Conservation (phyloP, 164 flowering plant species). For the Brasenia schreberi region DNA sequence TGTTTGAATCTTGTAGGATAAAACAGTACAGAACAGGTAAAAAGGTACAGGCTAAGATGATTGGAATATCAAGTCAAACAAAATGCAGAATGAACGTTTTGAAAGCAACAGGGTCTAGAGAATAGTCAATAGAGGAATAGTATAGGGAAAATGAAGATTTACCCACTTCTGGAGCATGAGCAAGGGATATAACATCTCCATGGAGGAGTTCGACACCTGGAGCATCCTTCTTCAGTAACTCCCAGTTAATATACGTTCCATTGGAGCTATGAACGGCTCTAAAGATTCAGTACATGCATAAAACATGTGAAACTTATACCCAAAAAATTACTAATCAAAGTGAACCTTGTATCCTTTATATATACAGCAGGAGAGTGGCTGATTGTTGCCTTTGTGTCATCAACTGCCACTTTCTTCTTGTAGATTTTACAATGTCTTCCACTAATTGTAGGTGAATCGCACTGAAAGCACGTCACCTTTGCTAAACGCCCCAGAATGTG, state of each 20-base stretch:
- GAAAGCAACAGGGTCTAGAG: too few relatives aligned
- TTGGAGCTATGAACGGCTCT: constrained; percentile 43
- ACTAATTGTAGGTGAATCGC: constrained; percentile 64
- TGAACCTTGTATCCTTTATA: constrained; percentile 80
- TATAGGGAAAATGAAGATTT: constrained; percentile 1
- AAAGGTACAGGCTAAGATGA: too few relatives aligned
- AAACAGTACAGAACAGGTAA: too few relatives aligned
- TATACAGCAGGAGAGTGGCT: constrained; percentile 19
- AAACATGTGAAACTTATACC: not conserved
- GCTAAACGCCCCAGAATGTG: constrained; percentile 68
- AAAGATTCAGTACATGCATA: not conserved
- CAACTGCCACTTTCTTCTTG: constrained; percentile 24
- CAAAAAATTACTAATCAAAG: not conserved
- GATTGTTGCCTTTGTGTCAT: constrained; percentile 20
- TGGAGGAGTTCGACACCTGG: constrained; percentile 47
- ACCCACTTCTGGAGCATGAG: constrained; percentile 65
- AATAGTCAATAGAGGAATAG: not conserved
- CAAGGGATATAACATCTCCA: constrained; percentile 84
- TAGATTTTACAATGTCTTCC: constrained; percentile 66
- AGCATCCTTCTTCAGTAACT: constrained; percentile 42
- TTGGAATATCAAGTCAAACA: too few relatives aligned
- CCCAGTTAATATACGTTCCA: constrained; percentile 85
- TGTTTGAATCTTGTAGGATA: too few relatives aligned
- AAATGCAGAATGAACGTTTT: too few relatives aligned
- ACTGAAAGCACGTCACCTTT: constrained; percentile 41